Evolutionary conservation across 345 rosid genomes (phyloP).

Genomic region (Diplotaxis tenuifolia): DNA sequence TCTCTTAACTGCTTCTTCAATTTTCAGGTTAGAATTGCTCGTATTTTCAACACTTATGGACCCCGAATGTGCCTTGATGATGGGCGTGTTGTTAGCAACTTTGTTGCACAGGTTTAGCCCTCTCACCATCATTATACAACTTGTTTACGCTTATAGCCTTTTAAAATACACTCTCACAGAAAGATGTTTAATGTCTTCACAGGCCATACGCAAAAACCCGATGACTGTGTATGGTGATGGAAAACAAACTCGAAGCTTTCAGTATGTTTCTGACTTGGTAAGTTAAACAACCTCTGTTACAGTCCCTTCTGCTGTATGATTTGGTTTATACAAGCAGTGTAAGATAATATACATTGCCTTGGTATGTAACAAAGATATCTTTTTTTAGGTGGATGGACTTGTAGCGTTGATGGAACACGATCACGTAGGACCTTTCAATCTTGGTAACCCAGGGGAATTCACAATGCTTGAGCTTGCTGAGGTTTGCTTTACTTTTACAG

Average conservation of each 20-base stretch:
- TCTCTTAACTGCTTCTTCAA: background rate
- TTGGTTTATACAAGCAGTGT: conserved; percentile 2
- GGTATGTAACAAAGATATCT: background rate
- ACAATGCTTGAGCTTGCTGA: conserved; percentile 98
- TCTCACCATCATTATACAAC: background rate
- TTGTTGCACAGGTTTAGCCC: conserved; percentile 82
- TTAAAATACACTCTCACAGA: background rate
- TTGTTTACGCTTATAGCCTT: background rate
- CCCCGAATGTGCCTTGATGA: conserved; percentile 99
- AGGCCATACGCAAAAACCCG: conserved; percentile 86
- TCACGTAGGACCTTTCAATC: conserved; percentile 93
- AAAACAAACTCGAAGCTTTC: conserved; percentile 99
- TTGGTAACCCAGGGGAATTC: conserved; percentile 98
- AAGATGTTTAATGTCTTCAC: conserved; percentile 13
- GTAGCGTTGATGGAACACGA: conserved; percentile 90
- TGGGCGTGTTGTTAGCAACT: conserved; percentile 99
- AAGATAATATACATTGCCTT: background rate
- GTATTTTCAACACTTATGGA: conserved; percentile 96
- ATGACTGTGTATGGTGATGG: conserved; percentile 98
- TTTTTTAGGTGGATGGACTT: conserved; percentile 78
- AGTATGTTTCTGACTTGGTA: conserved; percentile 97
- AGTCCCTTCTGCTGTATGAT: background rate
- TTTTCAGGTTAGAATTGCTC: conserved; percentile 92
- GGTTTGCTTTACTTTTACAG: conserved; percentile 46
- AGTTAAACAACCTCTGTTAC: background rate